These are phyloP conservation scores for Exophiala alcalophila DNA, from an alignment of 2,329 filamentous ascomycete species.

Conservation along the genomic window DNA sequence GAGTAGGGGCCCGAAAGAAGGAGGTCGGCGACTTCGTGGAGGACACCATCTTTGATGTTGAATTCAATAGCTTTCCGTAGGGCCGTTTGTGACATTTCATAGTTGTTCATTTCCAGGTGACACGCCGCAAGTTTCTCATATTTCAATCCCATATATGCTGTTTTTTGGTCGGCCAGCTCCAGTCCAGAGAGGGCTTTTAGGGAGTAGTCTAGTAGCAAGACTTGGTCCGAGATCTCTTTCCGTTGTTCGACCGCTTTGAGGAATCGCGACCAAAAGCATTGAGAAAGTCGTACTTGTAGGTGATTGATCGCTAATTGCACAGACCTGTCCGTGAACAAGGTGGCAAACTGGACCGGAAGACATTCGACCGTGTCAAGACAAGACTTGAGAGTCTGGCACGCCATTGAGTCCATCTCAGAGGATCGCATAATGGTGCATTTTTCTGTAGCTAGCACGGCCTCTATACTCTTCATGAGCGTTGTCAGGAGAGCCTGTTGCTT, in stretches of 20 bases:
- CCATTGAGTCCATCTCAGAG: not conserved
- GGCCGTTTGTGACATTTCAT: constrained; percentile 36
- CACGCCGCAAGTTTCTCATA: constrained; percentile 44
- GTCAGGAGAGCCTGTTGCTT: constrained; percentile 3
- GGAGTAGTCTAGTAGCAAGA: constrained; percentile 42
- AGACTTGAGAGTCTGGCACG: constrained; percentile 21
- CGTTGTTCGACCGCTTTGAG: constrained; percentile 41
- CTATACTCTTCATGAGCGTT: constrained; percentile 20
- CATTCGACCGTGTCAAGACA: constrained; percentile 19
- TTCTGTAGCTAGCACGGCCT: constrained; percentile 15
- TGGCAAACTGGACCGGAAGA: constrained; percentile 5
- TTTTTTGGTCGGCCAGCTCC: constrained; percentile 35
- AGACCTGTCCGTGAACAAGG: not conserved
- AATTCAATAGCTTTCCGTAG: constrained; percentile 42
- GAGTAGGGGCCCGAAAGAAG: constrained; percentile 32
- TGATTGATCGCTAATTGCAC: constrained; percentile 5
- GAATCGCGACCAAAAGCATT: constrained; percentile 48
- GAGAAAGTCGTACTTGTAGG: constrained; percentile 38
- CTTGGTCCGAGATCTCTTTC: constrained; percentile 36
- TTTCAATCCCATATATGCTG: constrained; percentile 44
- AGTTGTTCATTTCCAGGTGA: constrained; percentile 40
- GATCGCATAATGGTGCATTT: constrained; percentile 5
- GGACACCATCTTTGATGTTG: constrained; percentile 39
- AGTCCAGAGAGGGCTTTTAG: constrained; percentile 39
- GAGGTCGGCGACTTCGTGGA: constrained; percentile 34